These are phyloP conservation scores for Primulina tabacum DNA, from an alignment of 257 asterid species.

Conservation along the genomic window DNA sequence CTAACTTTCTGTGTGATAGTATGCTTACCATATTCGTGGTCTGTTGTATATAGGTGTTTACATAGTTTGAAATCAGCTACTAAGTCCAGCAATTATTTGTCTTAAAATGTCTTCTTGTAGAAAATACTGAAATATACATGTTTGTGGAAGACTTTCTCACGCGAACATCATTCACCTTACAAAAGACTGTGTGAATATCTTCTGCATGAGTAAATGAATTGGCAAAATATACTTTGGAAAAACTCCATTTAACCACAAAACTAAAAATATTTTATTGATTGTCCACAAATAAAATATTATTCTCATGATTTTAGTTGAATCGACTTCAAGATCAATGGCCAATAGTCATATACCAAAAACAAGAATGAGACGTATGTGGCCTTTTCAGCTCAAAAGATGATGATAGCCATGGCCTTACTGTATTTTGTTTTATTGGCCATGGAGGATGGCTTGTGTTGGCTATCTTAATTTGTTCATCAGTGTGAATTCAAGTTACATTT, in stretches of 20 bases:
- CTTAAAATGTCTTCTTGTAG: slow-evolving; percentile 6
- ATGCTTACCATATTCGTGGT: not conserved
- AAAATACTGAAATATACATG: no score
- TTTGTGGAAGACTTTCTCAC: not conserved
- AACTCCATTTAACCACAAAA: not conserved
- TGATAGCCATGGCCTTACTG: no score
- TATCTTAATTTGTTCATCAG: no score
- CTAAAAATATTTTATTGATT: not conserved
- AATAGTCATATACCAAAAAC: not conserved
- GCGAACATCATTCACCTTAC: not conserved
- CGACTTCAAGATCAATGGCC: slow-evolving; percentile 6
- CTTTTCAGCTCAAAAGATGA: no score
- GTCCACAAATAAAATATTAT: not conserved
- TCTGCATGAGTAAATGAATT: slow-evolving; percentile 1
- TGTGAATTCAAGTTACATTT: no score
- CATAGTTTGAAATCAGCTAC: slow-evolving; percentile 6
- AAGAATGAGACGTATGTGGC: not conserved
- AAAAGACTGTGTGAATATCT: no score
- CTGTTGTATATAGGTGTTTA: slow-evolving; percentile 3
- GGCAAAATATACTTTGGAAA: not conserved
- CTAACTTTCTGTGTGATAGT: slow-evolving; percentile 15
- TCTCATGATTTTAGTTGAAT: not conserved
- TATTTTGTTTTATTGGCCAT: no score
- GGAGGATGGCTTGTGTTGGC: no score
- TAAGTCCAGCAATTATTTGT: not conserved